These are phyloP conservation scores for Stachybotrys elegans DNA, from an alignment of 2,329 filamentous ascomycete species.

Conservation along the genomic window DNA sequence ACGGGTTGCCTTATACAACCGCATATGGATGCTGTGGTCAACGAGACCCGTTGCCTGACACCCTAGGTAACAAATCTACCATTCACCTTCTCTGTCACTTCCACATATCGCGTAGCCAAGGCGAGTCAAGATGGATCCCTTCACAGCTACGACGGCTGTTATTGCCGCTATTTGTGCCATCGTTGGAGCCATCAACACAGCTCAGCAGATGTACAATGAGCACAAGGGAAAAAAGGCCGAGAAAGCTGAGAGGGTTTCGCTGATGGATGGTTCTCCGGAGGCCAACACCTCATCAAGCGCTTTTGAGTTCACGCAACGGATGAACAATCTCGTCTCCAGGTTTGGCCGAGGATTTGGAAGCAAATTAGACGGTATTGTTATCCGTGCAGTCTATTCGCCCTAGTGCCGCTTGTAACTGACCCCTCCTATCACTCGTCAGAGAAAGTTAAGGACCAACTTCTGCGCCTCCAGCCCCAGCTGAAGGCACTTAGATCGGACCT, in stretches of 20 bases:
- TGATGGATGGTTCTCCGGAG: background rate
- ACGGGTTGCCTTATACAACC: background rate
- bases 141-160: background rate
- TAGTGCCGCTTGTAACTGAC: background rate
- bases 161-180: background rate
- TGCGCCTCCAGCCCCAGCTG: background rate
- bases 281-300: background rate
- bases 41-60: background rate
- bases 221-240: background rate
- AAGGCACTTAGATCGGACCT: background rate
- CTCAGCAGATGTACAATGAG: background rate
- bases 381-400: background rate
- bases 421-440: background rate
- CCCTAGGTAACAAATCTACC: background rate
- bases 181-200: background rate
- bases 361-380: background rate
- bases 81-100: background rate
- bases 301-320: background rate
- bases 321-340: background rate
- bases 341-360: background rate
- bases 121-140: background rate
- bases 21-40: background rate
- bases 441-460: background rate
- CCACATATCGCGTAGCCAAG: background rate
- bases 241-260: background rate